Conservation (phyloP, 805 yeast species). For the Starmerella stellata region DNA sequence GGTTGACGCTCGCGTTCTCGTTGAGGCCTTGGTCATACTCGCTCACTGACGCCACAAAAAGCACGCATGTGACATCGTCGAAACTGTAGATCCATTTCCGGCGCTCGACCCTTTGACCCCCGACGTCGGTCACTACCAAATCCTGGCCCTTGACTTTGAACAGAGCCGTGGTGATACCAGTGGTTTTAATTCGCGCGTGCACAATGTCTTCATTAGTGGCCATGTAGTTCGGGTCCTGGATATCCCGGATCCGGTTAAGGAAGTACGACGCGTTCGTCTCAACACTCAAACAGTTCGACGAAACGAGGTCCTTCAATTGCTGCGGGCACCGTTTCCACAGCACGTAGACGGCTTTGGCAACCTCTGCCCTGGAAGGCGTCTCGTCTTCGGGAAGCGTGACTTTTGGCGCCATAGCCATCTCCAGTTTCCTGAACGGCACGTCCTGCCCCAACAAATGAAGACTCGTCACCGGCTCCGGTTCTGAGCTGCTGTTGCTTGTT, state of each 20-base stretch:
- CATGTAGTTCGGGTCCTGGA: constrained; percentile 43
- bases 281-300: constrained; percentile 59
- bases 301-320: constrained; percentile 30
- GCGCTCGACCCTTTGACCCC: constrained; percentile 92
- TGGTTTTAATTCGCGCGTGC: constrained; percentile 82
- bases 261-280: constrained; percentile 71
- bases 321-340: constrained; percentile 37
- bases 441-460: neutral
- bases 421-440: neutral
- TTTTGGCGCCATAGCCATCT: neutral
- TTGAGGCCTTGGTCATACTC: constrained; percentile 85
- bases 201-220: constrained; percentile 73
- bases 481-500: neutral
- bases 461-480: neutral
- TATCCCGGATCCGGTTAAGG: constrained; percentile 51
- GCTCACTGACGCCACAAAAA: constrained; percentile 74
- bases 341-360: constrained; percentile 50
- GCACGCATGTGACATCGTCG: constrained; percentile 70
- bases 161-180: constrained; percentile 79
- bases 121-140: constrained; percentile 79
- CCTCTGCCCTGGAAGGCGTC: constrained; percentile 11
- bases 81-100: constrained; percentile 96
- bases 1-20: constrained; percentile 75
- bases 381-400: neutral
- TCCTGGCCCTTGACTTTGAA: constrained; percentile 47